Evolutionary conservation across 1,284 basidiomycete species (phyloP).

Genomic region (Clitocybe nebularis): DNA sequence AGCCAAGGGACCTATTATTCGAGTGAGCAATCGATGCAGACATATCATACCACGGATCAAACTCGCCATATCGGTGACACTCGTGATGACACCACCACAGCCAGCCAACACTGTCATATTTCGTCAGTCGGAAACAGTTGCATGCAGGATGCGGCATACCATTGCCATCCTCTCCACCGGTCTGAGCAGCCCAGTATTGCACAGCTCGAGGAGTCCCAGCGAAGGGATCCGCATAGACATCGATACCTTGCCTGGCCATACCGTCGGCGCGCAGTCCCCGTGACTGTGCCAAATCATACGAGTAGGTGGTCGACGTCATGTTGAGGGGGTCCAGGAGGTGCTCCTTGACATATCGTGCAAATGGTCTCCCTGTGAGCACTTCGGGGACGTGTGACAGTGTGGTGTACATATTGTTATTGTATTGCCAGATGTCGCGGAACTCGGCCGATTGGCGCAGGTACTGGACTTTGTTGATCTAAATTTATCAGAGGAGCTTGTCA

Average conservation of each 20-base stretch:
- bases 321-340: constrained; percentile 39
- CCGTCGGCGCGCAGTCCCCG: constrained; percentile 16
- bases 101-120: constrained; percentile 36
- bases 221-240: not conserved
- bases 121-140: constrained; percentile 34
- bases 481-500: not conserved
- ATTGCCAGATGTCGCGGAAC: constrained; percentile 38
- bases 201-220: too few relatives aligned
- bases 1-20: constrained; percentile 39
- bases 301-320: constrained; percentile 43
- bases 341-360: constrained; percentile 35
- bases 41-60: too few relatives aligned
- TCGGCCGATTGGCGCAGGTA: constrained; percentile 36
- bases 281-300: constrained; percentile 30
- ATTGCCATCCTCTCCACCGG: too few relatives aligned
- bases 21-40: too few relatives aligned
- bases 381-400: constrained; percentile 33
- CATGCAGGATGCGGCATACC: constrained; percentile 25
- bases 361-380: constrained; percentile 31
- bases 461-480: constrained; percentile 31
- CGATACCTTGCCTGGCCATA: not conserved
- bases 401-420: constrained; percentile 44
- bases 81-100: constrained; percentile 39
- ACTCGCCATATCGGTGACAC: constrained; percentile 32
- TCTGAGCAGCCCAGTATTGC: too few relatives aligned